phyloP scores from a whole-genome alignment of 2,329 filamentous ascomycete genomes.

The Tolypocladium nubicola region DNA sequence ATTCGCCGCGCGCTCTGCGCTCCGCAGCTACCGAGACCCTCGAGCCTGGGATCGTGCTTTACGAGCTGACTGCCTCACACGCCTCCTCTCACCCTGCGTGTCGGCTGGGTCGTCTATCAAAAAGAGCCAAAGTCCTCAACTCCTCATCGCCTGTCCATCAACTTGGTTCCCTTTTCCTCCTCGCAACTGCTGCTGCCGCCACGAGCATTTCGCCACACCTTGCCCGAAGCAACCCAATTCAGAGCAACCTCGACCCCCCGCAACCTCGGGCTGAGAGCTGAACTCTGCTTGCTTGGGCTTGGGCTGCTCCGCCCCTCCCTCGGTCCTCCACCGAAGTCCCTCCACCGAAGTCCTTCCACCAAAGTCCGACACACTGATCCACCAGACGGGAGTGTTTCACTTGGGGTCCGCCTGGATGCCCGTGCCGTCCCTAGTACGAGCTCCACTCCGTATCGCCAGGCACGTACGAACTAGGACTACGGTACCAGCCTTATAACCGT shows the following conservation, averaged over 20 bases:
- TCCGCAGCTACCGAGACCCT: background rate
- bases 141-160: background rate
- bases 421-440: conserved; percentile 2
- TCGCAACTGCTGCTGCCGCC: background rate
- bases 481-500: background rate
- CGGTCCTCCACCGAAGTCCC: background rate
- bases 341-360: background rate
- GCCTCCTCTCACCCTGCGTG: background rate
- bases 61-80: background rate
- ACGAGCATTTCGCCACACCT: background rate
- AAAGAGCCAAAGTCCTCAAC: background rate
- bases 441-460: background rate
- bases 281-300: background rate
- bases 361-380: background rate
- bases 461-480: background rate
- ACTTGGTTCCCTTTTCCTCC: background rate
- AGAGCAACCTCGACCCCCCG: background rate
- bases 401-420: background rate
- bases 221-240: background rate
- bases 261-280: background rate
- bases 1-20: background rate
- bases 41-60: background rate
- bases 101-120: background rate
- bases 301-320: background rate
- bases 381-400: background rate